Percentiles rank a stretch among this genome's conserved stretches.
Evolutionary conservation across 768 basidiomycete genomes (phyloP).

Genomic region (Crepidotus variabilis): DNA sequence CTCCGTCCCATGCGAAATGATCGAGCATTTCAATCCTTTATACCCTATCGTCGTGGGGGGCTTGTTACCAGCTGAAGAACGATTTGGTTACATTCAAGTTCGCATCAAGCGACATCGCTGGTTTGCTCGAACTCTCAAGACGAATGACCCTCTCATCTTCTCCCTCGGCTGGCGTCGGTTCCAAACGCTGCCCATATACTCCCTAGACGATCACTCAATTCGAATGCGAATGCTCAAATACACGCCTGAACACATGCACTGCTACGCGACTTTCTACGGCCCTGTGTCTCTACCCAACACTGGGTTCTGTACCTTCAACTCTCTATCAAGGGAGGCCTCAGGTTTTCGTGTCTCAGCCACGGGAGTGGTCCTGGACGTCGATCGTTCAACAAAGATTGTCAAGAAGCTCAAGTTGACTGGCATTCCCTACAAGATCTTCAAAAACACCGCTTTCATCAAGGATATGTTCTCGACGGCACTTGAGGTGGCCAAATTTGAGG

Average conservation of each 20-base stretch:
- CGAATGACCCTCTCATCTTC: constrained; percentile 93
- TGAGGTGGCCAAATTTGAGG: constrained; percentile 98
- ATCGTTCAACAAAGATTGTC: constrained; percentile 90
- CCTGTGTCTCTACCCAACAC: constrained; percentile 91
- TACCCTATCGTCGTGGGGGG: constrained; percentile 94
- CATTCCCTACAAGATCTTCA: constrained; percentile 94
- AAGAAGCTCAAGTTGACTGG: constrained; percentile 98
- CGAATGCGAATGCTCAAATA: constrained; percentile 99
- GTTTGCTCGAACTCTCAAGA: constrained; percentile 89
- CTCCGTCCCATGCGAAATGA: constrained; percentile 85
- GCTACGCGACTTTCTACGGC: constrained; percentile 96
- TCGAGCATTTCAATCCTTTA: constrained; percentile 88
- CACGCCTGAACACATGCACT: constrained; percentile 99
- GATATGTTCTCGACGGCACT: constrained; percentile 94
- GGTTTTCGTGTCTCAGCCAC: constrained; percentile 92
- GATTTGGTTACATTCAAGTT: constrained; percentile 91
- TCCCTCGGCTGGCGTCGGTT: constrained; percentile 98
- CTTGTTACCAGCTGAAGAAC: constrained; percentile 83
- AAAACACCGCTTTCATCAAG: constrained; percentile 97
- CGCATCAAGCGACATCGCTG: constrained; percentile 96
- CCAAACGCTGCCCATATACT: constrained; percentile 93
- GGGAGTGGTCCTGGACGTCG: constrained; percentile 91
- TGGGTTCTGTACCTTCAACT: constrained; percentile 97
- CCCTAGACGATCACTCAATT: constrained; percentile 95
- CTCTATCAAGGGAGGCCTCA: constrained; percentile 56